Conservation (phyloP, 2,329 filamentous ascomycete genomes). For the Fusarium zealandicum region DNA sequence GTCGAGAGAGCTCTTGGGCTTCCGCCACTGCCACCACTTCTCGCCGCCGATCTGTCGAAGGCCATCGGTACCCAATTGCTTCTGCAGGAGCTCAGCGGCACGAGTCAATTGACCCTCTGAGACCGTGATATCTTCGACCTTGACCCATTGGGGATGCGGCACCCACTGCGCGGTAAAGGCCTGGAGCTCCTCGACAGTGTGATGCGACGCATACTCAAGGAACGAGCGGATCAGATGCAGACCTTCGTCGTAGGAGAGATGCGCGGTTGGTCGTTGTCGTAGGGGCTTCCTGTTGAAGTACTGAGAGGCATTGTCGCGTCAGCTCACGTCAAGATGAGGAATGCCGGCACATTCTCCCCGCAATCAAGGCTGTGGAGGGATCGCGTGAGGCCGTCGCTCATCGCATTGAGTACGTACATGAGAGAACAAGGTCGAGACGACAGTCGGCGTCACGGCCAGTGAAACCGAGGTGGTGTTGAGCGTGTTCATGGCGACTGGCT, state of each 20-base stretch:
- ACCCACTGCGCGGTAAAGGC: conserved; percentile 92
- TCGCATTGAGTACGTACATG: conserved; percentile 67
- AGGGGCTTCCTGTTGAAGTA: conserved; percentile 82
- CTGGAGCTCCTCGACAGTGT: conserved; percentile 93
- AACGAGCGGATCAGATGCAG: conserved; percentile 87
- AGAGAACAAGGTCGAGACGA: conserved; percentile 83
- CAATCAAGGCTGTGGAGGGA: conserved; percentile 9
- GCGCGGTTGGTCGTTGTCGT: conserved; percentile 81
- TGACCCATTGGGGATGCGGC: conserved; percentile 87
- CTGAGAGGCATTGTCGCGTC: conserved; percentile 51
- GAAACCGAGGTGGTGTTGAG: conserved; percentile 84
- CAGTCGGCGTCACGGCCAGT: conserved; percentile 84
- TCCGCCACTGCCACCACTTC: conserved; percentile 90
- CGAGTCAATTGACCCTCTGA: conserved; percentile 67
- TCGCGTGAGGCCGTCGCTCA: conserved; percentile 6
- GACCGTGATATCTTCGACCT: conserved; percentile 73
- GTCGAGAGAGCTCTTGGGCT: conserved; percentile 68
- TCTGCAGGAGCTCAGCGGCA: conserved; percentile 71
- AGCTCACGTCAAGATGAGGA: conserved; percentile 6
- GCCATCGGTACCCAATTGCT: conserved; percentile 80
- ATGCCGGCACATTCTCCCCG: conserved; percentile 1
- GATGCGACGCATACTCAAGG: conserved; percentile 81
- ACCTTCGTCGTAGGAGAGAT: conserved; percentile 94
- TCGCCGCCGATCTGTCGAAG: conserved; percentile 78
- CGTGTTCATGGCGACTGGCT: conserved; percentile 50